Percentiles rank a stretch among this genome's conserved stretches.
Conservation (phyloP, 768 basidiomycete genomes). For the Leccinum boreale region DNA sequence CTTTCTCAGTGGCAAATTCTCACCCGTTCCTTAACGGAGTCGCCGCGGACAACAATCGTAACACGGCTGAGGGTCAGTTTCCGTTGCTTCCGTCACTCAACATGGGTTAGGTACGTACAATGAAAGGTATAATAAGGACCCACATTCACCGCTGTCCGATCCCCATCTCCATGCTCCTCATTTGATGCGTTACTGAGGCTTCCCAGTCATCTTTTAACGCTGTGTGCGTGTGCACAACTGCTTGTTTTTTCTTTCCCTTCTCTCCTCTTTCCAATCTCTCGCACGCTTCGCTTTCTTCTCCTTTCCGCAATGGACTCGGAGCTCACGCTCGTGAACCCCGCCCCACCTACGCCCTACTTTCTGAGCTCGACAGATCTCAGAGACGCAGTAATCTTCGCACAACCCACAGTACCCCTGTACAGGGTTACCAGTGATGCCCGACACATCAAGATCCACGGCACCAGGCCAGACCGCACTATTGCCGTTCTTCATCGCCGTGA, state of each 20-base stretch:
- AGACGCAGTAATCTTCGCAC: conserved; percentile 19
- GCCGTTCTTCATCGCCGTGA: conserved; percentile 27
- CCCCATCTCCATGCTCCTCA: neutral
- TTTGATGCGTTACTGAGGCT: conserved; percentile 2
- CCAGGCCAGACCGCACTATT: conserved; percentile 10
- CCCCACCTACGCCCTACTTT: conserved; percentile 28
- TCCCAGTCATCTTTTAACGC: neutral
- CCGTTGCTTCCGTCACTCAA: neutral
- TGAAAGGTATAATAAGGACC: neutral
- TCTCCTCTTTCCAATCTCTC: neutral
- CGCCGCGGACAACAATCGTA: neutral
- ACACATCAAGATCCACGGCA: conserved; percentile 14
- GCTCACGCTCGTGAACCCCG: conserved; percentile 23
- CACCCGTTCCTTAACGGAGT: neutral
- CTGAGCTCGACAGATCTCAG: conserved; percentile 18
- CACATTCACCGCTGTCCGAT: neutral
- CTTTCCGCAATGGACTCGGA: conserved; percentile 26
- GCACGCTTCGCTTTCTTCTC: neutral
- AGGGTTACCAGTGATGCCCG: conserved; percentile 19
- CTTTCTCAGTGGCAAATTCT: neutral
- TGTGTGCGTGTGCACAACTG: neutral
- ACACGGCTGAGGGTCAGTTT: neutral
- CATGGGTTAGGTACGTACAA: conserved; percentile 4
- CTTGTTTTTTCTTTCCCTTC: neutral
- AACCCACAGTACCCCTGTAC: conserved; percentile 24